A percentile compares a stretch with the other conserved stretches of the same genome.
phyloP scores from a whole-genome alignment of 805 yeast species.

The Cyberlindnera mississippiensis region DNA sequence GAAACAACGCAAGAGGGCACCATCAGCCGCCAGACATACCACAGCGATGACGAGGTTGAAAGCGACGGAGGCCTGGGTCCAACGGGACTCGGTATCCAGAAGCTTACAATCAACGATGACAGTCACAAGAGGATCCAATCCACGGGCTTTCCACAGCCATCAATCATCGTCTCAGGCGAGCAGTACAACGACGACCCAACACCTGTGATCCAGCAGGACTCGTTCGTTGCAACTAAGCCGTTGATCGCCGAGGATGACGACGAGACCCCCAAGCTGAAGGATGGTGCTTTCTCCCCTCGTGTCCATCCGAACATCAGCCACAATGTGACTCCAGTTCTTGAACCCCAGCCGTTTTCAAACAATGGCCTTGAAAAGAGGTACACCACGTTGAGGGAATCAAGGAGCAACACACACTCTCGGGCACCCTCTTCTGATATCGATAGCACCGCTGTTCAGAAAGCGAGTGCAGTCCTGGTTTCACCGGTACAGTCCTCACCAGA shows the following conservation, averaged over 20 bases:
- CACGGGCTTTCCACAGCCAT: background rate
- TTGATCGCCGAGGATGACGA: slow-evolving; percentile 4
- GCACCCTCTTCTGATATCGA: background rate
- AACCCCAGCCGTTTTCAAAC: slow-evolving; percentile 2
- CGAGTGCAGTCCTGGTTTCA: slow-evolving; percentile 1
- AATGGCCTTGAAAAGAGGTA: slow-evolving; percentile 3
- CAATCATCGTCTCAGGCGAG: background rate
- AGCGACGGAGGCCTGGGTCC: background rate
- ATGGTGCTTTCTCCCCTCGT: slow-evolving; percentile 2
- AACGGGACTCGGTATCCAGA: slow-evolving; percentile 18
- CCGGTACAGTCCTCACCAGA: slow-evolving; percentile 1
- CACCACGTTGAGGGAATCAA: background rate
- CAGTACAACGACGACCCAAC: slow-evolving; percentile 23
- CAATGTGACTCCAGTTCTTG: slow-evolving; percentile 20
- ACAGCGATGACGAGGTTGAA: background rate
- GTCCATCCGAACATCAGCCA: slow-evolving; percentile 6
- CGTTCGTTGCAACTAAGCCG: slow-evolving; percentile 1
- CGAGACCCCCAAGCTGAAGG: slow-evolving; percentile 11
- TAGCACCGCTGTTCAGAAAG: slow-evolving; percentile 1
- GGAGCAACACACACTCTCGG: background rate
- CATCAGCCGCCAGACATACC: background rate
- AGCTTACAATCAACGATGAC: slow-evolving; percentile 9
- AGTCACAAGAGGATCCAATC: background rate
- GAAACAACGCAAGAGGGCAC: background rate
- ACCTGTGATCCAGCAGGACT: slow-evolving; percentile 15